Conservation (phyloP, 371 early-diverging fungal species). For the Syncephalastrum sp. region DNA sequence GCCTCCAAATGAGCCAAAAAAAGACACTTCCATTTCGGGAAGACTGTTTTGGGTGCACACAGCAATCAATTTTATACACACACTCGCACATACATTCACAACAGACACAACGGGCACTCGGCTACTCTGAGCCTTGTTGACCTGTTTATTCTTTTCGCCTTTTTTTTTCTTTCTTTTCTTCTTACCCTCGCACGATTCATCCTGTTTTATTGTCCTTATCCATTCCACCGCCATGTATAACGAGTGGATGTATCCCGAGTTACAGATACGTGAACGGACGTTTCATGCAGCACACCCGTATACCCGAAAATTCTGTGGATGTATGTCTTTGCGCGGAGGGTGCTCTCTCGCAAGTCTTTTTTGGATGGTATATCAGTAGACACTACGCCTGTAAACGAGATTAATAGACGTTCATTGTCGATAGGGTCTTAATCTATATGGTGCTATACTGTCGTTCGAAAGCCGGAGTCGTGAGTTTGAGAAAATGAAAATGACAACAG, state of each 20-base stretch:
- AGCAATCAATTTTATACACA: too few relatives aligned
- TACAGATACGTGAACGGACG: constrained; percentile 4
- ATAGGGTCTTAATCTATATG: constrained; percentile 22
- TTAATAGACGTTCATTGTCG: too few relatives aligned
- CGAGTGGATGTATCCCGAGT: constrained; percentile 15
- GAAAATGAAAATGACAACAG: neutral
- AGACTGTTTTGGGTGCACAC: too few relatives aligned
- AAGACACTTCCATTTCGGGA: too few relatives aligned
- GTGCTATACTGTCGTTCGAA: constrained; percentile 22
- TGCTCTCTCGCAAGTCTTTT: constrained; percentile 15
- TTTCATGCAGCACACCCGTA: constrained; percentile 22
- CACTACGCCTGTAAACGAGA: neutral
- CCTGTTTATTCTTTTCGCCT: too few relatives aligned
- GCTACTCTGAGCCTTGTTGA: too few relatives aligned
- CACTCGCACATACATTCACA: too few relatives aligned
- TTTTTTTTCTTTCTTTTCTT: constrained; percentile 5
- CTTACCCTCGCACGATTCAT: neutral
- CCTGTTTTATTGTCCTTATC: neutral
- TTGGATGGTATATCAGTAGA: constrained; percentile 17
- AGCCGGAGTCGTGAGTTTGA: constrained; percentile 21
- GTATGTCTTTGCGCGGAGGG: constrained; percentile 25
- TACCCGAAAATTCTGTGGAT: constrained; percentile 26
- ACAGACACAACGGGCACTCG: too few relatives aligned
- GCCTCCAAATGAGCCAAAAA: too few relatives aligned
- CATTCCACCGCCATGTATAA: constrained; percentile 3